Evolutionary conservation across 2,329 filamentous ascomycete genomes (phyloP), one percentile per base, ranked within the genome.

Genomic region (Phialophora macrospora): DNA sequence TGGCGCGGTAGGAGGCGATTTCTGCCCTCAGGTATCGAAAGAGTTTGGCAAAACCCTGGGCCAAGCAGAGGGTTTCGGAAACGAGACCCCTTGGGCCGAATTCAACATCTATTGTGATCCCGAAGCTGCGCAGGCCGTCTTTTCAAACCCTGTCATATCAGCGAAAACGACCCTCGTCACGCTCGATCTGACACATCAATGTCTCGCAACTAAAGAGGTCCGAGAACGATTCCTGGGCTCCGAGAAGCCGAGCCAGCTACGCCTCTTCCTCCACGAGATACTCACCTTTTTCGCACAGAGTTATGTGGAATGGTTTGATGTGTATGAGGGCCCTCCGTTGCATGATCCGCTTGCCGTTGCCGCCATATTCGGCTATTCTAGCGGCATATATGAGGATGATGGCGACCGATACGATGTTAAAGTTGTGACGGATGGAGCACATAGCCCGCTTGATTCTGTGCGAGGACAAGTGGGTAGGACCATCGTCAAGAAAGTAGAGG

Each of bases 61-160:
- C 44, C 51, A 61, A 34, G 34, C 41, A 9, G 57, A 60, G 34
- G 78, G 83, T 24, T 75, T 87, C 71, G 86, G 86, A 41, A 89
- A 89, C 70, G 81, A 80, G 73, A 88, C 86, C 1, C 81, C 81
- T 0, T 87, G 80, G 75, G 86, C 87, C 1, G 94, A 98, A 80
- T 98, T 98, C 82, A 98, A 98, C 78, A 89, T 96, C 64, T 84
- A 93, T 79, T 85, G 85, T 67, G 95, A 98, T 74, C 94, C 95
- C 0, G 94, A 98, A 81, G 89, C 93, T 5, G 91, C 94, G 0
- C 82, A 87, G 34, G 84, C 85, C 14, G 81, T 98, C 24, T 91
- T 98, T 74, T 82, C 83, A 12, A 89, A 95, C 73, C 81, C 85
- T 0, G 78, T 83, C 4, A 83, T 98, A 17, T 86, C 86, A 2